Percentiles rank a stretch among this genome's conserved stretches.
phyloP scores from a whole-genome alignment of 352 stramenopile species.

The Globisporangium echinulatum region DNA sequence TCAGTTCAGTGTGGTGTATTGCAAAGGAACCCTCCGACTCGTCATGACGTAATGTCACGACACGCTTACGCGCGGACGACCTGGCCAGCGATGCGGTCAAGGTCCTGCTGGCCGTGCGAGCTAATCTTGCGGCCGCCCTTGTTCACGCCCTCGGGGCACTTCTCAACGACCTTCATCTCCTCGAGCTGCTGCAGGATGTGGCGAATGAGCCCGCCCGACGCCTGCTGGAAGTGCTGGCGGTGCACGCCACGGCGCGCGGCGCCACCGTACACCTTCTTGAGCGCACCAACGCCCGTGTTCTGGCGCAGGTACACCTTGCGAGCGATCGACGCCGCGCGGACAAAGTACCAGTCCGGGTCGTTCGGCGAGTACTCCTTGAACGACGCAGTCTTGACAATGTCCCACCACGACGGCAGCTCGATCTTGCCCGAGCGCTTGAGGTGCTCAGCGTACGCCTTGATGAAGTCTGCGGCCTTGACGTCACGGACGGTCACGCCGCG shows the following conservation, averaged over 20 bases:
- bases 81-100: conserved; percentile 97
- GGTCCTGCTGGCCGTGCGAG: conserved; percentile 97
- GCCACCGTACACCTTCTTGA: conserved; percentile 98
- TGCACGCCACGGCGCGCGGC: conserved; percentile 87
- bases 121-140: conserved; percentile 94
- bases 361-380: conserved; percentile 98
- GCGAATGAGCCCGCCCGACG: conserved; percentile 94
- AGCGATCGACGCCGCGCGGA: conserved; percentile 95
- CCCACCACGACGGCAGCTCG: conserved; percentile 96
- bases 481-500: conserved; percentile 96
- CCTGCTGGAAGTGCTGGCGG: conserved; percentile 96
- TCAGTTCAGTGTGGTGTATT: conserved; percentile 19
- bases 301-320: conserved; percentile 98
- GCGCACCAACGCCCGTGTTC: conserved; percentile 93
- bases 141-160: conserved; percentile 86
- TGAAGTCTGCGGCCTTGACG: conserved; percentile 95
- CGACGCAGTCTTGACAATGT: conserved; percentile 97
- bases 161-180: conserved; percentile 98
- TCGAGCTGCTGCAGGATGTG: conserved; percentile 97
- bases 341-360: conserved; percentile 99
- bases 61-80: conserved; percentile 82
- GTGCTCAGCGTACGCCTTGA: conserved; percentile 98
- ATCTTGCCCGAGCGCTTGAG: conserved; percentile 99
- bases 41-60: conserved; percentile 3
- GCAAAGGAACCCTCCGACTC: conserved; percentile 41